phyloP scores from a whole-genome alignment of 2,329 filamentous ascomycete genomes.

The Trichophyton benhamiae region DNA sequence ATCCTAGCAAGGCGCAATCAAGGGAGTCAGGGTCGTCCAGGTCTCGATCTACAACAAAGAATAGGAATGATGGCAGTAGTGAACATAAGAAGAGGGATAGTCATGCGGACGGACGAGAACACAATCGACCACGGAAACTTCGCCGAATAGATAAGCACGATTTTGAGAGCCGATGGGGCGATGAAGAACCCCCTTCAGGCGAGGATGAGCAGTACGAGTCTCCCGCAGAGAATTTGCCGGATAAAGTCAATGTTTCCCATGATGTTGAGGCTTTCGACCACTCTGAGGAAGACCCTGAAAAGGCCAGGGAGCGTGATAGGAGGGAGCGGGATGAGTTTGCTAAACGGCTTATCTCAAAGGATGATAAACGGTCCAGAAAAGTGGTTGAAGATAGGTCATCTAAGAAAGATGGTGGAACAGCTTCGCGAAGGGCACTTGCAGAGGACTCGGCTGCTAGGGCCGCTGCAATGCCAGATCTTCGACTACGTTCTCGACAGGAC shows the following conservation, averaged over 20 bases:
- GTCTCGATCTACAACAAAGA: conserved; percentile 7
- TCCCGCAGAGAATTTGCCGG: conserved; percentile 21
- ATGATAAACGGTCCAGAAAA: conserved; percentile 58
- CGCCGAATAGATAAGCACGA: conserved; percentile 41
- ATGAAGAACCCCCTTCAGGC: conserved; percentile 47
- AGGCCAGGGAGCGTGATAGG: conserved; percentile 52
- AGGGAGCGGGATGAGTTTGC: conserved; percentile 69
- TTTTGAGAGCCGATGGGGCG: conserved; percentile 70
- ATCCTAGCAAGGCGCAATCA: not conserved
- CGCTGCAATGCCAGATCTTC: conserved; percentile 65
- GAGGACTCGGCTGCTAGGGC: conserved; percentile 56
- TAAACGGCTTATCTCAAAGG: conserved; percentile 59
- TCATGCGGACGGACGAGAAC: conserved; percentile 25
- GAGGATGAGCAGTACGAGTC: conserved; percentile 43
- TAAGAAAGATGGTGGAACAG: conserved; percentile 46
- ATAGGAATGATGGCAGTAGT: conserved; percentile 25
- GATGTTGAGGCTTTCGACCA: conserved; percentile 49
- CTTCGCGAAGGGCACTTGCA: conserved; percentile 50
- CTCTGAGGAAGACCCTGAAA: conserved; percentile 38
- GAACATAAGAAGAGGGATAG: conserved; percentile 25
- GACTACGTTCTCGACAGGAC: conserved; percentile 74
- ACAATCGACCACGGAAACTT: conserved; percentile 38
- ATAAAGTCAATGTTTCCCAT: conserved; percentile 13
- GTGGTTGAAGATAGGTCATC: conserved; percentile 47
- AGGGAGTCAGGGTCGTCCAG: not conserved